Base-by-base conservation (phyloP, 495 filamentous ascomycete species). In the Penicillium malachiteum region DNA sequence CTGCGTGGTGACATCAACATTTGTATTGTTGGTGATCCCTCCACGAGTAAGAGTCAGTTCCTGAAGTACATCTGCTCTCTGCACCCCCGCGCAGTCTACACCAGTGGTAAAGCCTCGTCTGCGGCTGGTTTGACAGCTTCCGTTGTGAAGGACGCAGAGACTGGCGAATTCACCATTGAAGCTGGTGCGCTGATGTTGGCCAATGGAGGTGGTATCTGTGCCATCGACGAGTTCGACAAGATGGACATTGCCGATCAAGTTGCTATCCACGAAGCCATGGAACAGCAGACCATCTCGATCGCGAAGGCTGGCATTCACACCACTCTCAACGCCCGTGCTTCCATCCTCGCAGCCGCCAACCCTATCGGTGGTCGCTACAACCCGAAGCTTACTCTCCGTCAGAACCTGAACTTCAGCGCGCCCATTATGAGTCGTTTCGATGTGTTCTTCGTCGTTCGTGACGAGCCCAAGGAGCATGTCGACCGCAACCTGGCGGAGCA, bases 361-460 rank as follows among this genome's bases (percentile, higher is more conserved):
- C 94, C 94, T 0, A 91, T 99, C 7, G 92, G 92, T 8, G 94
- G 94, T 1, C 83, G 94, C 0, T 99, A 99, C 75, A 95, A 99
- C 76, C 89, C 93, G 52, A 97, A 97, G 72, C 86, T 87, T 5
- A 96, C 94, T 0, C 79, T 99, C 5, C 84, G 94, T 18, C 86
- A 90, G 50, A 99, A 99, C 70, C 89, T 99, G 70, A 97, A 99
- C 76, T 96, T 99, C 87, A 90, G 84, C 33, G 95, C 94, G 14
- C 94, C 94, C 52, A 99, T 99, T 72, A 97, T 99, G 94, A 92
- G 88, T 44, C 87, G 94, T 74, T 99, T 99, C 76, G 94, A 99
- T 74, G 78, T 99, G 14, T 99, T 99, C 81, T 99, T 99, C 68
- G 92, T 99, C 57, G 88, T 99, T 44, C 86, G 97, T 3, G 94